Evolutionary conservation across 331 rosid genomes (phyloP).

Genomic region (Malus hybrid): DNA sequence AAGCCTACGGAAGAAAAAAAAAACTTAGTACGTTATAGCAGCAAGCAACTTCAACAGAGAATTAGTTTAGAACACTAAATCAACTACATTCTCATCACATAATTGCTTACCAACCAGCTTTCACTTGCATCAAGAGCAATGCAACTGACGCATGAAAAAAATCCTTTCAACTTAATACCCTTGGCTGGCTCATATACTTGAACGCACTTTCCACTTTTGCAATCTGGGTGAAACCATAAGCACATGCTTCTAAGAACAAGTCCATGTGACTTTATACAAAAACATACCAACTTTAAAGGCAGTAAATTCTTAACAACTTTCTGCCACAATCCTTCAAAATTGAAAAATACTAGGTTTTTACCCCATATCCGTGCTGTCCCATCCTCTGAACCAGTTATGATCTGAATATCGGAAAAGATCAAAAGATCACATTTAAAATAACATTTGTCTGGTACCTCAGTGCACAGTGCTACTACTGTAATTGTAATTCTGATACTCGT

Average conservation of each 20-base stretch:
- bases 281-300: conserved; percentile 2
- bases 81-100: background rate
- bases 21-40: background rate
- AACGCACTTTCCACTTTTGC: conserved; percentile 79
- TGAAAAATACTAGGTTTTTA: conserved; percentile 17
- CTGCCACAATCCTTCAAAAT: background rate
- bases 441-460: background rate
- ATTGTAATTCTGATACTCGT: background rate
- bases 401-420: conserved; percentile 39
- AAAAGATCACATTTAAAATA: background rate
- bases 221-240: conserved; percentile 47
- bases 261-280: background rate
- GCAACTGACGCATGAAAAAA: conserved; percentile 55
- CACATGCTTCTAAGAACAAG: conserved; percentile 18
- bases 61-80: background rate
- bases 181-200: conserved; percentile 58
- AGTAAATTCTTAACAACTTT: background rate
- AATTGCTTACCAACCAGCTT: conserved; percentile 87
- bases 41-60: conserved; percentile 18
- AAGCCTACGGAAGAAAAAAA: conserved; percentile 44
- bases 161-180: conserved; percentile 50
- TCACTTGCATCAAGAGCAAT: conserved; percentile 83
- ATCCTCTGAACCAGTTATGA: conserved; percentile 94
- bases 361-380: conserved; percentile 93
- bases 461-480: background rate